phyloP scores from a whole-genome alignment of 331 rosid genomes.

The Dryas integrifolia region DNA sequence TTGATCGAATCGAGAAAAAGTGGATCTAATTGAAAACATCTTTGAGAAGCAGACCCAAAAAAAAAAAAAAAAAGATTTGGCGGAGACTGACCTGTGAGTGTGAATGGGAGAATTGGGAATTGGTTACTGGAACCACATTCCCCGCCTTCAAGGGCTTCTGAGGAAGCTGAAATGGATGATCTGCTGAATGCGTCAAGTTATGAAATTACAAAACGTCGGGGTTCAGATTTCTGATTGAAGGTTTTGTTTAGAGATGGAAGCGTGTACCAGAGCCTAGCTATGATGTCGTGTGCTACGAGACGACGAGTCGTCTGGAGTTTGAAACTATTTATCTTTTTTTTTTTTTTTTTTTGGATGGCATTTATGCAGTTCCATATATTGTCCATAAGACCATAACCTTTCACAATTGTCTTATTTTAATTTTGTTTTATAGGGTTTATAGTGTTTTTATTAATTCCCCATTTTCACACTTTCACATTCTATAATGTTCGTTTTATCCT shows the following conservation, averaged over 20 bases:
- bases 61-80: neutral
- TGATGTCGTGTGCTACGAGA: too few relatives aligned
- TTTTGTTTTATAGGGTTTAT: too few relatives aligned
- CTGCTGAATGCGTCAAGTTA: neutral
- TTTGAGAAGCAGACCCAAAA: neutral
- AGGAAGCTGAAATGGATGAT: neutral
- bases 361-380: too few relatives aligned
- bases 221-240: neutral
- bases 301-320: too few relatives aligned
- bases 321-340: too few relatives aligned
- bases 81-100: neutral
- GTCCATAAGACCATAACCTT: too few relatives aligned
- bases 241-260: neutral
- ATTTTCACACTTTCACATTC: too few relatives aligned
- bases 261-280: too few relatives aligned
- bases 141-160: neutral
- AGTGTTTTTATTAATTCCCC: too few relatives aligned
- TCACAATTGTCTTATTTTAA: too few relatives aligned
- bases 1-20: neutral
- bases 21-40: neutral
- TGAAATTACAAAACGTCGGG: neutral
- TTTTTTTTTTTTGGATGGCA: too few relatives aligned
- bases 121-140: neutral
- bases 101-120: slow-evolving; percentile 4
- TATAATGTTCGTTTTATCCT: too few relatives aligned